Base-by-base conservation (phyloP, 345 rosid genomes). In the Ricinus communis region DNA sequence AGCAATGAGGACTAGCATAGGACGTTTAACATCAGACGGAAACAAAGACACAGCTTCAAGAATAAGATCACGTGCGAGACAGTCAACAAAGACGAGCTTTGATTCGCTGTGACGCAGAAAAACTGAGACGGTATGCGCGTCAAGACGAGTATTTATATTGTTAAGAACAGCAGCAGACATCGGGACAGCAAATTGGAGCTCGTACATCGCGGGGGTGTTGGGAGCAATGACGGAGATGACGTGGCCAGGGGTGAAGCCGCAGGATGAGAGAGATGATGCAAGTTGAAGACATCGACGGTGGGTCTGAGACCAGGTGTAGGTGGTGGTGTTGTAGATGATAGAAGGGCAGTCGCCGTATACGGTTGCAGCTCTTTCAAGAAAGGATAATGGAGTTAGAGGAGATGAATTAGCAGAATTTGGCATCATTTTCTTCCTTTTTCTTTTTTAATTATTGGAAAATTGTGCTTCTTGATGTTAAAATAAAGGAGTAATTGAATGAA, bases 121-220 rank as follows among this genome's bases (percentile, higher is more conserved):
- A 18, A 85, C 30, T 46, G 93, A 89, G 70, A 91, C 65, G 0
- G 92, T 89, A 43, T 90, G 87, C 3, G 90, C 78, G 62, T 93
- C 98, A 11, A 93, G 96, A 33, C 98, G 97, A n/a, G 86, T 84
- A 81, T 93, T 93, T 87, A 93, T 68, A 81, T 67, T 78, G 85
- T 91, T 90, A 69, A 91, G 90, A 68, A 93, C 51, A 16, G 96
- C 96, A 11, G 96, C 97, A 41, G 88, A 10, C 89, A 90, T 84
- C 41, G 97, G 97, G 8, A 90, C 88, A 15, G 95, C 92, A 58
- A 93, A 89, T 19, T 90, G 98, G 54, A 89, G 91, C 93, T 93
- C 98, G 74, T 93, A 89, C 93, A 89, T 90, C 71, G 88, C 86
- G 21, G 97, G 90, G 46, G 80, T 74, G 57, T 86, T 93, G 51